Conservation (phyloP, 306 rosid species). For the Vicia villosa region DNA sequence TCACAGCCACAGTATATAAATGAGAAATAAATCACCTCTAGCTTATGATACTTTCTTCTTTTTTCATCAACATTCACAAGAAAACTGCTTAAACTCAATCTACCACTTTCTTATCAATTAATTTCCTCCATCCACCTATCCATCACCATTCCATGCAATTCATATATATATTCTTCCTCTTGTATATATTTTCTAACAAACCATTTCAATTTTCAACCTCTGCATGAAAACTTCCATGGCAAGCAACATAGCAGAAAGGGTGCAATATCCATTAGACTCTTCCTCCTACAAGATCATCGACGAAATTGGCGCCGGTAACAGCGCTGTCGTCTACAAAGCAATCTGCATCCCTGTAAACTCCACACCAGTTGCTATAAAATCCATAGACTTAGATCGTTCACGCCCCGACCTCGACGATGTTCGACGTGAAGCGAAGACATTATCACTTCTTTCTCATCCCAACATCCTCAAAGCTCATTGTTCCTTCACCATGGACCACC, state of each 20-base stretch:
- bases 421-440: conserved; percentile 50
- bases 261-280: conserved; percentile 58
- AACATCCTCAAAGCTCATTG: conserved; percentile 64
- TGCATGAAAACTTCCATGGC: conserved; percentile 31
- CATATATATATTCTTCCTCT: neutral
- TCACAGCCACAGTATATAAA: conserved; percentile 18
- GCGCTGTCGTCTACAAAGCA: conserved; percentile 69
- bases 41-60: conserved; percentile 3
- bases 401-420: conserved; percentile 46
- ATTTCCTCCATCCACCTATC: neutral
- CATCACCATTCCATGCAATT: neutral
- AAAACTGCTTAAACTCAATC: conserved; percentile 39
- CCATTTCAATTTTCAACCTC: conserved; percentile 11
- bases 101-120: conserved; percentile 27
- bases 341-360: conserved; percentile 52
- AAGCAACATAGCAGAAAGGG: conserved; percentile 4
- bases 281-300: conserved; percentile 42
- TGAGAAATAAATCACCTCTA: conserved; percentile 35
- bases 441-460: conserved; percentile 61
- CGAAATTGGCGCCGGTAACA: conserved; percentile 56
- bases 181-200: neutral
- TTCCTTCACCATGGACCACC: conserved; percentile 54
- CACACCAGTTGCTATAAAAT: conserved; percentile 61
- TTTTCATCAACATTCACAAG: conserved; percentile 48
- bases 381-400: conserved; percentile 61